These are phyloP conservation scores for Chiua virens DNA, from an alignment of 768 basidiomycete genomes.

Conservation along the genomic window DNA sequence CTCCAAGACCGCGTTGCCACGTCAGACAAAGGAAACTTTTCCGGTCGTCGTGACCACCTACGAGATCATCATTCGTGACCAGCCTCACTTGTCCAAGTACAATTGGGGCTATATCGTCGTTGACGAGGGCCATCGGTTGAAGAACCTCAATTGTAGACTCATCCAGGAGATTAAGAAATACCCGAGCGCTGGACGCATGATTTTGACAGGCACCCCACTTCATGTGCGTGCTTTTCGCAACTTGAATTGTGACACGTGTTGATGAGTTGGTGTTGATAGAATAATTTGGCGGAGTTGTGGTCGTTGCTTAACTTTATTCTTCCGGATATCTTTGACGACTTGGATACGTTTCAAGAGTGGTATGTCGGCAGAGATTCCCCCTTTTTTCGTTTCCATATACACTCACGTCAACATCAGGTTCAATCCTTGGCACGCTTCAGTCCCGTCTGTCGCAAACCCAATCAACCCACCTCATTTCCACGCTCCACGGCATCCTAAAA, in stretches of 20 bases:
- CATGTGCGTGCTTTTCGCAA: constrained; percentile 56
- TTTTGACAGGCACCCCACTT: constrained; percentile 93
- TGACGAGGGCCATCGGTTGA: constrained; percentile 92
- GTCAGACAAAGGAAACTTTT: constrained; percentile 44
- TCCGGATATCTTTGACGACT: constrained; percentile 88
- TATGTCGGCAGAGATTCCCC: constrained; percentile 28
- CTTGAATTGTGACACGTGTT: not conserved
- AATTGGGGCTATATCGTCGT: constrained; percentile 93
- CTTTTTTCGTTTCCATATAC: not conserved
- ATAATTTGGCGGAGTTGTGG: constrained; percentile 95
- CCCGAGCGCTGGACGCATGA: constrained; percentile 80
- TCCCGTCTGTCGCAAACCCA: constrained; percentile 55
- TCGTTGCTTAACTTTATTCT: constrained; percentile 93
- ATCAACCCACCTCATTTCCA: constrained; percentile 65
- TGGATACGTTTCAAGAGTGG: constrained; percentile 91
- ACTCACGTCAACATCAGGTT: constrained; percentile 47
- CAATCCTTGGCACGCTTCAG: constrained; percentile 65
- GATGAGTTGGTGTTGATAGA: constrained; percentile 48
- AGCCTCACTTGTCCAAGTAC: constrained; percentile 60
- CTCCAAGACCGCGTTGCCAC: not conserved
- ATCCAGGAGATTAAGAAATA: constrained; percentile 91
- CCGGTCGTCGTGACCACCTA: constrained; percentile 91
- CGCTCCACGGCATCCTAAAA: constrained; percentile 88
- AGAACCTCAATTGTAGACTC: constrained; percentile 90
- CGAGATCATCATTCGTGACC: constrained; percentile 88